A percentile compares a stretch with the other conserved stretches of the same genome.
These are phyloP conservation scores for Stephania yunnanensis DNA, from an alignment of 164 flowering plant genomes.

Conservation along the genomic window DNA sequence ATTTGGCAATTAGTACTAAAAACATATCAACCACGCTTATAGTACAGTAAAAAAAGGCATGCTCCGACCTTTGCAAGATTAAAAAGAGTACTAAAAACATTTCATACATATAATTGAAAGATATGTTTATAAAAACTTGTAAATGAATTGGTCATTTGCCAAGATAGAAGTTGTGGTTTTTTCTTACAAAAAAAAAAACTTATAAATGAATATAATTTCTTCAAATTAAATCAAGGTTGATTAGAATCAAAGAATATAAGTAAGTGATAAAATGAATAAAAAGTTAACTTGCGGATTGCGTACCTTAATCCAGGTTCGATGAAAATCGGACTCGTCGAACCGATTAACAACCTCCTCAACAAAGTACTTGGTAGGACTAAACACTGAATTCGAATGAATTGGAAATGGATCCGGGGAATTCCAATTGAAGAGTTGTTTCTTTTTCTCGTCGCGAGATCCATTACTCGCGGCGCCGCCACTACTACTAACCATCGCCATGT, in stretches of 20 bases:
- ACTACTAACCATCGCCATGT: not conserved
- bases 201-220: not conserved
- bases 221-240: not conserved
- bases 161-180: not conserved
- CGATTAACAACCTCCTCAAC: constrained; percentile 53
- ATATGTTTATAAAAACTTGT: not conserved
- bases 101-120: not conserved
- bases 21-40: too few relatives aligned
- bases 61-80: too few relatives aligned
- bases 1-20: too few relatives aligned
- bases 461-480: not conserved
- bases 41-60: too few relatives aligned
- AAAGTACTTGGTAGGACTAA: constrained; percentile 53
- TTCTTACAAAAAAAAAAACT: not conserved
- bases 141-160: not conserved
- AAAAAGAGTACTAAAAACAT: too few relatives aligned
- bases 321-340: constrained; percentile 53
- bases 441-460: not conserved
- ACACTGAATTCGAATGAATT: constrained; percentile 7
- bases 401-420: not conserved
- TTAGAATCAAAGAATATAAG: not conserved
- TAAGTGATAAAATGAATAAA: too few relatives aligned
- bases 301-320: constrained; percentile 55
- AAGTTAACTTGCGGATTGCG: not conserved
- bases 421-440: constrained; percentile 5